Base-by-base conservation (phyloP, 2,329 filamentous ascomycete species). In the Ascochyta fabae region DNA sequence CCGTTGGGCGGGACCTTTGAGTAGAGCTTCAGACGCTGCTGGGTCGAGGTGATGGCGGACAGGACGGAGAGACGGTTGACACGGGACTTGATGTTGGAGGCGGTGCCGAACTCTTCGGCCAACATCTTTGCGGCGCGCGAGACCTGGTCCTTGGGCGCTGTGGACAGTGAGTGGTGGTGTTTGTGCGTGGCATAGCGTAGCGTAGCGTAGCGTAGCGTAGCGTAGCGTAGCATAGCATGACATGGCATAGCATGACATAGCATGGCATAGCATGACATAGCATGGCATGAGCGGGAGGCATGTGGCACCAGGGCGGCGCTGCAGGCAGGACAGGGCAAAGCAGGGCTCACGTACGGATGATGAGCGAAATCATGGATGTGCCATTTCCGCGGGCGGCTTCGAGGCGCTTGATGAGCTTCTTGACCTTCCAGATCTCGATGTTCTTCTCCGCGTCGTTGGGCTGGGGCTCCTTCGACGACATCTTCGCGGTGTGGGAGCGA, bases 41-140 rank as follows among this genome's bases (percentile, higher is more conserved):
- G 96, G 70, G 95, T 99, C 60, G 95, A 99, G 48, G 95, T 99
- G 73, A 99, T 99, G 77, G 95, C 95, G 34, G 94, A 98, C 68
- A 99, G 84, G 68, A 99, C 95, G 48, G 95, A 99, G 75, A 98
- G 91, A 79, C 95, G 88, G 81, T 99, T 99, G 82, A 99, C 95
- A 75, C 95, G 93, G 57, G 95, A 99, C 81, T 99, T 99, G 84
- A 99, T 99, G 82, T 99, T 99, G 71, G 93, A 97, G 59, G 95
- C 96, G 57, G 95, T 99, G 76, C 95, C 91, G 76, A 95, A 96
- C 91, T 96, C 93, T 97, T 99, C 95, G 83, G 96, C 96, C 88
- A 99, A 90, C 95, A 99, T 99, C 86, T 98, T 98, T 58, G 95
- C 91, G 51, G 91, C 90, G 73, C 93, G 89, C 41, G 95, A 98